Percentiles rank a stretch among this genome's conserved stretches.
phyloP scores from a whole-genome alignment of 2,329 filamentous ascomycete genomes.

The Calonectria honghensis region DNA sequence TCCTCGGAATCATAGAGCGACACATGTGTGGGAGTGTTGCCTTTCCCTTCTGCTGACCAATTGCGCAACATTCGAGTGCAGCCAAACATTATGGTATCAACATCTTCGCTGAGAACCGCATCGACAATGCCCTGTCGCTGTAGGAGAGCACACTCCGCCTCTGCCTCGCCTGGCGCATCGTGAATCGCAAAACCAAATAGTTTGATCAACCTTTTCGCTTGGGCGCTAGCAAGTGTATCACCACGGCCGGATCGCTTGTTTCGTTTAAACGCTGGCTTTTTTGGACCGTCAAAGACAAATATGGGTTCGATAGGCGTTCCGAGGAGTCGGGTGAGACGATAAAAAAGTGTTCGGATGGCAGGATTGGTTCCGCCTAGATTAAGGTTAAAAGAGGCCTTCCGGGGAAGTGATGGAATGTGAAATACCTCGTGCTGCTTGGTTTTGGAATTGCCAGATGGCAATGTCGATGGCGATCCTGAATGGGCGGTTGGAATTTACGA shows the following conservation, averaged over 20 bases:
- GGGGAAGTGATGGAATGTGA: background rate
- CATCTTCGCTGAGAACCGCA: slow-evolving; percentile 95
- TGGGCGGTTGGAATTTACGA: slow-evolving; percentile 81
- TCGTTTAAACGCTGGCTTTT: slow-evolving; percentile 91
- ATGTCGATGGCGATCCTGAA: slow-evolving; percentile 94
- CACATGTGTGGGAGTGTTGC: slow-evolving; percentile 86
- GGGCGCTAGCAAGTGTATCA: slow-evolving; percentile 80
- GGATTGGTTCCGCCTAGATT: slow-evolving; percentile 86
- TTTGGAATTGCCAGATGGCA: slow-evolving; percentile 98
- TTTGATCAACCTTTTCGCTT: slow-evolving; percentile 88
- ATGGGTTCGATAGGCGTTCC: slow-evolving; percentile 87
- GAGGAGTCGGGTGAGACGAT: slow-evolving; percentile 87
- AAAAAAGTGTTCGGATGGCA: slow-evolving; percentile 93
- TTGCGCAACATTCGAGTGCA: slow-evolving; percentile 86
- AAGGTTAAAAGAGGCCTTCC: slow-evolving; percentile 36
- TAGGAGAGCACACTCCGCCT: slow-evolving; percentile 94
- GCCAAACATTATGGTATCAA: slow-evolving; percentile 98
- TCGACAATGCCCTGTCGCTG: slow-evolving; percentile 90
- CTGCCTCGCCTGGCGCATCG: slow-evolving; percentile 93
- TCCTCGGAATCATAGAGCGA: slow-evolving; percentile 83
- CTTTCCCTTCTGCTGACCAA: slow-evolving; percentile 84
- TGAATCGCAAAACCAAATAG: slow-evolving; percentile 90
- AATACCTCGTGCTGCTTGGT: slow-evolving; percentile 84
- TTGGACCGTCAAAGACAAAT: slow-evolving; percentile 92
- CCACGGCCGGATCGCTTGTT: slow-evolving; percentile 83